Conservation (phyloP, 495 filamentous ascomycete species). For the Penicillium macrosclerotiorum region DNA sequence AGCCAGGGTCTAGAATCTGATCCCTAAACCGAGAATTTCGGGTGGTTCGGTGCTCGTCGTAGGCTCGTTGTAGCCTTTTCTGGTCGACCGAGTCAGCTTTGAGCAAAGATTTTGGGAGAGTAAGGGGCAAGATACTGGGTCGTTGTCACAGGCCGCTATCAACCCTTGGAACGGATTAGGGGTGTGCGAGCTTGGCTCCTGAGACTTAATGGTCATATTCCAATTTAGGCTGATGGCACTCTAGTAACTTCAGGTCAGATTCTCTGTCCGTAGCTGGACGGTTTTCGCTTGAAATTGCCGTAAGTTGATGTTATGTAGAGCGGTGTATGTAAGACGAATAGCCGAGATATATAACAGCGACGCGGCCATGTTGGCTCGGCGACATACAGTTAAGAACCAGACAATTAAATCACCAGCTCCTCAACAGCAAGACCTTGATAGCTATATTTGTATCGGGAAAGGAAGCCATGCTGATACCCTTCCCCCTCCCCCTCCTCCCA, state of each 20-base stretch:
- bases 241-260: too few relatives aligned
- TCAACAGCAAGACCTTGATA: too few relatives aligned
- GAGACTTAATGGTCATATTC: too few relatives aligned
- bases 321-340: not conserved
- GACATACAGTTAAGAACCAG: not conserved
- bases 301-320: not conserved
- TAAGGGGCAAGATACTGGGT: slow-evolving; percentile 47
- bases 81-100: slow-evolving; percentile 29
- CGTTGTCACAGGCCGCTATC: slow-evolving; percentile 57
- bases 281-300: not conserved
- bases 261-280: too few relatives aligned
- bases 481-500: too few relatives aligned
- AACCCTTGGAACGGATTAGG: slow-evolving; percentile 68
- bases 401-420: not conserved
- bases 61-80: slow-evolving; percentile 68
- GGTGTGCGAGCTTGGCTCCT: too few relatives aligned
- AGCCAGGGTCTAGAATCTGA: slow-evolving; percentile 67
- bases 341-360: slow-evolving; percentile 8
- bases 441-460: too few relatives aligned
- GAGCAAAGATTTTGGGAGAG: not conserved
- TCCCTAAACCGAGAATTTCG: slow-evolving; percentile 69
- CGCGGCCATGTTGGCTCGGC: not conserved
- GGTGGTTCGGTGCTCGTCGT: slow-evolving; percentile 66
- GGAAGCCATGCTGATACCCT: too few relatives aligned
- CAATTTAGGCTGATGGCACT: too few relatives aligned